Conservation (phyloP, 768 basidiomycete species). For the Nidula microcarpa region DNA sequence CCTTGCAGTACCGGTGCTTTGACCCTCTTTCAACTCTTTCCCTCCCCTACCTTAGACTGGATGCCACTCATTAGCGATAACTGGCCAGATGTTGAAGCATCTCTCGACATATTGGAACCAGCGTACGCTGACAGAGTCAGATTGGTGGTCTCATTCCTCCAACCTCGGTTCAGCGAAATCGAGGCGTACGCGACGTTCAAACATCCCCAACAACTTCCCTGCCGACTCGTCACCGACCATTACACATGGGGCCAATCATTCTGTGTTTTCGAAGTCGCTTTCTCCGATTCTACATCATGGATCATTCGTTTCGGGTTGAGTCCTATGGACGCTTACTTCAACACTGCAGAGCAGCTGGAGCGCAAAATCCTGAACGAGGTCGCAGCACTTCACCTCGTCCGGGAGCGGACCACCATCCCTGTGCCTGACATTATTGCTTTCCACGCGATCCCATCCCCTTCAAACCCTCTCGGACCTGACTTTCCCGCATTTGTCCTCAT, state of each 20-base stretch:
- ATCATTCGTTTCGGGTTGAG: slow-evolving; percentile 38
- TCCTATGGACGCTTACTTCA: slow-evolving; percentile 36
- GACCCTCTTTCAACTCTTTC: neutral
- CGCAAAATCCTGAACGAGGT: slow-evolving; percentile 42
- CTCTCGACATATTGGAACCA: slow-evolving; percentile 28
- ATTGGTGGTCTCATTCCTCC: slow-evolving; percentile 30
- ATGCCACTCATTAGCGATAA: slow-evolving; percentile 33
- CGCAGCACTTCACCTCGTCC: slow-evolving; percentile 36
- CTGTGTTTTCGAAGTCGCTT: slow-evolving; percentile 32
- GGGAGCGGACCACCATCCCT: slow-evolving; percentile 35
- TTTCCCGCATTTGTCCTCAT: slow-evolving; percentile 39
- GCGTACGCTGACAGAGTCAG: slow-evolving; percentile 29
- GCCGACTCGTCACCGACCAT: slow-evolving; percentile 24
- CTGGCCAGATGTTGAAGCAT: slow-evolving; percentile 33
- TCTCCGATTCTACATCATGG: slow-evolving; percentile 29
- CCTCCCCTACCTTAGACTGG: neutral
- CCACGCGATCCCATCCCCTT: slow-evolving; percentile 27
- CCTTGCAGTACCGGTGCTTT: neutral
- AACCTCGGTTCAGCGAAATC: slow-evolving; percentile 23
- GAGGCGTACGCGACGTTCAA: slow-evolving; percentile 29
- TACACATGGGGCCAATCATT: slow-evolving; percentile 42
- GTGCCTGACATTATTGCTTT: slow-evolving; percentile 34
- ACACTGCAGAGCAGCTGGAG: slow-evolving; percentile 37
- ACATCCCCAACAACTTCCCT: slow-evolving; percentile 24
- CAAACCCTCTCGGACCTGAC: slow-evolving; percentile 30